phyloP scores from a whole-genome alignment of 441 rosid species.

The Erodium trifolium region DNA sequence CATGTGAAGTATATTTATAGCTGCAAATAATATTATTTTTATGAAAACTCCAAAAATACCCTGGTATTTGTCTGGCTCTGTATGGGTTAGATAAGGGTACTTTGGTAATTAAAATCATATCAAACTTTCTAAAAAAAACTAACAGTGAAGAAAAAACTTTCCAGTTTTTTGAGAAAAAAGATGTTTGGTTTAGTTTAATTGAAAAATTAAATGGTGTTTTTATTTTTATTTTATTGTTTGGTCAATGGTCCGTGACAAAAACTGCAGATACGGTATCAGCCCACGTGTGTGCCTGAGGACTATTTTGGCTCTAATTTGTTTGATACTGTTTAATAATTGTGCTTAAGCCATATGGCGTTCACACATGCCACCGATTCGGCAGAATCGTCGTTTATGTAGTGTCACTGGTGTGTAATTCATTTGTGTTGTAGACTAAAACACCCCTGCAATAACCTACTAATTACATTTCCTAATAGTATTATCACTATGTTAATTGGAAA shows the following conservation, averaged over 20 bases:
- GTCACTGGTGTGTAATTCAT: neutral
- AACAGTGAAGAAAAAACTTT: no score
- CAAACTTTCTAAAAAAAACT: no score
- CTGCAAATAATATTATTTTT: neutral
- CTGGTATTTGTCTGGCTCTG: no score
- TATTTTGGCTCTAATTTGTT: neutral
- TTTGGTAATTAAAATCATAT: no score
- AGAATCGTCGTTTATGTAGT: neutral
- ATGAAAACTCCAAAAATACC: no score
- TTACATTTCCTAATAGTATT: neutral
- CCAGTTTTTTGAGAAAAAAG: no score
- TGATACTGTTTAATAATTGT: no score
- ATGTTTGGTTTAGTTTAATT: neutral
- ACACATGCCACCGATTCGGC: neutral
- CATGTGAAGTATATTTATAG: neutral
- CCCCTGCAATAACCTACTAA: neutral
- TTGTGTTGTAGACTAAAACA: neutral
- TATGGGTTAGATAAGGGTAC: no score
- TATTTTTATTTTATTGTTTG: neutral
- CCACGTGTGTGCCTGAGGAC: neutral
- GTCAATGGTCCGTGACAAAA: neutral
- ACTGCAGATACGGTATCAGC: neutral
- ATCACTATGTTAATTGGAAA: no score
- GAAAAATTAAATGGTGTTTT: neutral
- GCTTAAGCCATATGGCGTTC: neutral